Evolutionary conservation across 345 rosid genomes (phyloP), one percentile per base, ranked within the genome.

Genomic region (Eucalyptus cloeziana): DNA sequence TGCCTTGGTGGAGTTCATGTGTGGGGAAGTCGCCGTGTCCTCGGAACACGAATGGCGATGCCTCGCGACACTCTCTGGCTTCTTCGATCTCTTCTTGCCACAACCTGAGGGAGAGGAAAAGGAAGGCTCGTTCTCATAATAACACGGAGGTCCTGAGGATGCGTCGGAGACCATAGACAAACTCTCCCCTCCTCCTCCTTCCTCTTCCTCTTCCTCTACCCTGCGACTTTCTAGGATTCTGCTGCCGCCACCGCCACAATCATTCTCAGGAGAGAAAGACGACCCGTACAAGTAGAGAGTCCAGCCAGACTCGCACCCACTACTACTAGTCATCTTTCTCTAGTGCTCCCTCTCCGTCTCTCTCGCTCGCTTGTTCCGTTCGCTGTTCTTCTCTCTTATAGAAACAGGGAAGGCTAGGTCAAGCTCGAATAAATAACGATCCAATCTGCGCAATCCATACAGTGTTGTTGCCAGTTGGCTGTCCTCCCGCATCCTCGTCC

Each of bases 111-210:
- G 3, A 22, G 47, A 76, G 47, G 85, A 76, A 9, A 40, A 40
- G 85, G 85, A 89, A 37, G 50, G 56, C 37, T 86, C 86, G 52
- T 60, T 40, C 60, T 60, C 87, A 19, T 83, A 47, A 58, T 62
- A 83, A 45, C 60, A n/a, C 5, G 91, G 91, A 31, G 89, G 91
- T n/a, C 89, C 89, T 10, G 91, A 90, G 76, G 91, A 90, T 6
- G 91, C 91, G 51, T 90, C 91, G 40, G 91, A 90, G 80, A 90
- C 86, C 91, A 90, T 87, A 5, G 91, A 90, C 91, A 90, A 69
- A 56, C 64, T 69, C 21, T 90, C 90, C 10, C 87, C 88, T 25
- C 76, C 86, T 16, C 15, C 89, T 40, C 85, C 91, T 25, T 60
- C 89, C 17, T 87, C 89, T 25, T 60, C 89, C 12, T 87, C 89